These are phyloP conservation scores for Solanum tacnaense DNA, from an alignment of 257 asterid genomes.

Conservation along the genomic window DNA sequence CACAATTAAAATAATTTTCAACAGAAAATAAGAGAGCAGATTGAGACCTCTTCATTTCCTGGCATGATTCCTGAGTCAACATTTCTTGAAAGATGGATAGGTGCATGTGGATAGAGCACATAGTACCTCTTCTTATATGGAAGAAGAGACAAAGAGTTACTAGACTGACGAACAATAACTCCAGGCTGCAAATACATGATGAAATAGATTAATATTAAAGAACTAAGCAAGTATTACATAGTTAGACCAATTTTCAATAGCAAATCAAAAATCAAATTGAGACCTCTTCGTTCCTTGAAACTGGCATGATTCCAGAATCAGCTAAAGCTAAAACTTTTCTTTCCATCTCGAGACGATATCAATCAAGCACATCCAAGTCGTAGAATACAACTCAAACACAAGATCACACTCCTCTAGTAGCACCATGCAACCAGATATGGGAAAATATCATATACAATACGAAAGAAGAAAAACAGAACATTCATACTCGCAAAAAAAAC, in stretches of 20 bases:
- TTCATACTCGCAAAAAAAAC: constrained; percentile 11
- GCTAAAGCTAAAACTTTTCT: not conserved
- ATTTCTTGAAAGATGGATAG: too few species aligned
- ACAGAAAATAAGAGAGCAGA: not conserved
- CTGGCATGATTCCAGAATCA: not conserved
- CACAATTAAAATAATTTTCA: not conserved
- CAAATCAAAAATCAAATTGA: too few species aligned
- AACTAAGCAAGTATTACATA: too few species aligned
- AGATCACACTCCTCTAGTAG: not conserved
- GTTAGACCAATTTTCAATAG: too few species aligned
- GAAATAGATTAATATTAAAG: too few species aligned
- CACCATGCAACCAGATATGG: not conserved
- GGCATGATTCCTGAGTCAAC: not conserved
- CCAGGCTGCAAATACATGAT: too few species aligned
- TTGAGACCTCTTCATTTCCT: not conserved
- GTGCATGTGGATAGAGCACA: too few species aligned
- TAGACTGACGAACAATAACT: too few species aligned
- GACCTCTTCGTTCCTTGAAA: too few species aligned
- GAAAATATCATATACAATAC: not conserved
- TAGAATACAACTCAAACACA: constrained; percentile 18
- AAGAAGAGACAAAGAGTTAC: too few species aligned
- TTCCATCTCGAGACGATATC: not conserved
- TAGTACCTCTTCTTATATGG: too few species aligned
- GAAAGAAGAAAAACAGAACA: not conserved
- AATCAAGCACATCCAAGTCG: not conserved